Evolutionary conservation across 352 stramenopile genomes (phyloP).

Genomic region (Phytophthora cactorum): DNA sequence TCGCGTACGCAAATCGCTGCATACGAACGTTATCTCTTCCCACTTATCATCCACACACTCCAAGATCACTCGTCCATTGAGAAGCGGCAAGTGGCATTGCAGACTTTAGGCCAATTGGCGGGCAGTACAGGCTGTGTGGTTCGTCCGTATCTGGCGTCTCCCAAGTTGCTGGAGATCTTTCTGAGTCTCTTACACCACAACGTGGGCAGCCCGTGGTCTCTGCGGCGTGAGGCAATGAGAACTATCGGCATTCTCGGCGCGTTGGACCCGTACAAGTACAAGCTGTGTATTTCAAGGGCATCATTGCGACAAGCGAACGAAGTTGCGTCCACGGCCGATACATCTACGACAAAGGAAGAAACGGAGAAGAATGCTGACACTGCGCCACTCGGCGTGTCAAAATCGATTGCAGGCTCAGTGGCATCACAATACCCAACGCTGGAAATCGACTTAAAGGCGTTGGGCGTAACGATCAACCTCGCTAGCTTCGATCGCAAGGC

Average conservation of each 20-base stretch:
- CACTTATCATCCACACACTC: conserved; percentile 96
- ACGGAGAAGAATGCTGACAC: conserved; percentile 25
- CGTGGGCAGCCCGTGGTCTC: conserved; percentile 88
- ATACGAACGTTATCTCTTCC: conserved; percentile 95
- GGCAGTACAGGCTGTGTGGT: conserved; percentile 95
- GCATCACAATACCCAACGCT: conserved; percentile 53
- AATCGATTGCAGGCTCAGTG: conserved; percentile 11
- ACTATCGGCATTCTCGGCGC: conserved; percentile 96
- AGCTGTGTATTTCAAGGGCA: conserved; percentile 73
- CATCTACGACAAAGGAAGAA: conserved; percentile 19
- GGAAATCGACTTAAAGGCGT: conserved; percentile 63
- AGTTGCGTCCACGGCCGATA: conserved; percentile 39
- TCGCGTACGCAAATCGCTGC: conserved; percentile 90
- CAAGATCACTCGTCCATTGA: conserved; percentile 96
- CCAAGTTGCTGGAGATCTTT: conserved; percentile 95
- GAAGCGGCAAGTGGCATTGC: conserved; percentile 96
- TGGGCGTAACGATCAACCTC: conserved; percentile 64
- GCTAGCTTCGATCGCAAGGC: conserved; percentile 60
- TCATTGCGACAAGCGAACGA: conserved; percentile 79
- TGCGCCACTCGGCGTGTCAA: conserved; percentile 20
- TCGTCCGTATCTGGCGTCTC: conserved; percentile 95
- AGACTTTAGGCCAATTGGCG: conserved; percentile 95
- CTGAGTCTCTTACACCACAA: conserved; percentile 94
- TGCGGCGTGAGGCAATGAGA: conserved; percentile 96
- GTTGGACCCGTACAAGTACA: conserved; percentile 97